Base-by-base conservation (phyloP, 805 yeast genomes). In the Saturnispora sekii region DNA sequence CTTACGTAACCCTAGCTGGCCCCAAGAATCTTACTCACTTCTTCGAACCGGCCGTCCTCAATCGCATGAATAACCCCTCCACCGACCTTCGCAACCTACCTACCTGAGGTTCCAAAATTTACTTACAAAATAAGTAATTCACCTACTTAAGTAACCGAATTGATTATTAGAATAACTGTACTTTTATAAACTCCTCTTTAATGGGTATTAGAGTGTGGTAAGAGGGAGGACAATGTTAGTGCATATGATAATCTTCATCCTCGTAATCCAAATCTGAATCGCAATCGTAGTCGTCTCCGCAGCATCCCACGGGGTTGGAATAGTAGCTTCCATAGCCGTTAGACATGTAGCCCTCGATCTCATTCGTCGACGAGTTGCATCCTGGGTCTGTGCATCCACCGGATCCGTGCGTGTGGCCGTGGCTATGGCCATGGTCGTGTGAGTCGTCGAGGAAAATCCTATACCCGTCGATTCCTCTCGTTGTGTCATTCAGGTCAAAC, bases 401-500 rank as follows among this genome's bases (percentile, higher is more conserved):
- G 26, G 26, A 21, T 21, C 26, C 26, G 7, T 21, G 26, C 26
- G 26, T 21, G 26, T 21, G 26, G 26, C 26, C 26, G 21, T 18
- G 21, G 5, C 21, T 5, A 6, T 21, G 26, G 5, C 21, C 21
- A 6, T 21, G 26, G 26, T 21, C 26, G 8, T 21, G 26, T 21
- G 26, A 21, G 26, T 21, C 53, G n/a, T 63, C 63, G 12, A 59
- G 41, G 45, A 57, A 53, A 35, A 63, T 46, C 36, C 52, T 60
- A 48, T 65, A 65, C 12, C 69, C 69, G 46, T 65, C 69, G 14
- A 65, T 64, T 35, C 69, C 69, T 31, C 57, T 53, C 15, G 56
- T 47, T 9, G 54, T 51, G 28, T 63, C 53, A 35, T 54, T 52
- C 26, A 65, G 45, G 49, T 65, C 66, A 43, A 65, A 63, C 6